Base-by-base conservation (phyloP, 208 protist genomes). In the Trypanosoma congolense region DNA sequence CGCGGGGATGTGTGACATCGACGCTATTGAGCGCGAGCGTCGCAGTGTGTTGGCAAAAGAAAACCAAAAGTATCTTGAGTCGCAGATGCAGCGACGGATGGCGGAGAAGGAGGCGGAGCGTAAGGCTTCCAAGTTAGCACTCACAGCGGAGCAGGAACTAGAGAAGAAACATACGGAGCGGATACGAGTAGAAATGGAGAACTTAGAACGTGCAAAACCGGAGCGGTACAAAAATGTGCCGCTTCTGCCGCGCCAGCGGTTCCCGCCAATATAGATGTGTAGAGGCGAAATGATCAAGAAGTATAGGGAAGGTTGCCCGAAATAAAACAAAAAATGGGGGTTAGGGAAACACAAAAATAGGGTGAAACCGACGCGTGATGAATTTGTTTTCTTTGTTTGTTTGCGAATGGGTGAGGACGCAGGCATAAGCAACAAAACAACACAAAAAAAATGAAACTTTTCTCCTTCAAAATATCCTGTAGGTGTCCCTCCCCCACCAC, bases 121-220 rank as follows among this genome's bases (percentile, higher is more conserved):
- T 42, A 19, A 58, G 54, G 83, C 64, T 10, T 58, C 56, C 42
- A 61, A 57, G 22, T 70, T 36, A n/a, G 71, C 69, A 43, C 68
- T 88, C 49, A 80, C 80, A n/a, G 71, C 78, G 43, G 62, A 84
- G 56, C 65, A 83, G 44, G 70, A 61, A 33, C 44, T 84, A 14
- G 74, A 87, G 63, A 52, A 59, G 29, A 29, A 70, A 43, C 81
- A 84, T 55, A 58, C 73, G 29, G 80, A 89, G 10, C 63, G 82
- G 24, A 87, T 93, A 21, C 73, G 67, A 19, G 29, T 31, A 31
- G 86, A 93, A 65, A 74, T 93, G 67, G 75, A 75, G 1, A 80
- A 82, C 44, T 61, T 93, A 4, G 86, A 93, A 53, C 70, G 68
- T 1, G 86, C 86, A 19, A 86, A 83, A 62, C 86, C 86, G 24